Base-by-base conservation (phyloP, 2,329 filamentous ascomycete genomes). In the Neocucurbitaria cava region DNA sequence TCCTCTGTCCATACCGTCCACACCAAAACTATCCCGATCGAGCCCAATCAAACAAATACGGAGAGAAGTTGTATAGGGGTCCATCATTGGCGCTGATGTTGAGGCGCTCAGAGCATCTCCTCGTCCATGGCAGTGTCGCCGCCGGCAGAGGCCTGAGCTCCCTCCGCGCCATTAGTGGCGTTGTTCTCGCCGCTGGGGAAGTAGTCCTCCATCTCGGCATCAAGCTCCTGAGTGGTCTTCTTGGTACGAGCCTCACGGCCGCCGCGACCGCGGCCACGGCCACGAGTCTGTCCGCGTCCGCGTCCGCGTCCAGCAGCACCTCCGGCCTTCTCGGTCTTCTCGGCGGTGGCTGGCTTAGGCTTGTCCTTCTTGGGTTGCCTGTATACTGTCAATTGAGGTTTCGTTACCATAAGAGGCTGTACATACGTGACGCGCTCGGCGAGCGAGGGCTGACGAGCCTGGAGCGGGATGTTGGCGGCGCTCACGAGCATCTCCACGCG, bases 181-280 rank as follows among this genome's bases (percentile, higher is more conserved):
- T 80, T 79, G 47, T 73, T 79, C 33, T 76, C 73, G 44, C 72
- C 79, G 26, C 75, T 74, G 48, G 83, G 87, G 74, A 96, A 98
- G 81, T 99, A 99, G 77, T 98, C 95, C 18, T 87, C 88, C 95
- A 99, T 99, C 77, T 99, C 95, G 4, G 91, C 92, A 76, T 99
- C 95, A 23, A 99, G 87, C 80, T 99, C 93, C 75, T 96, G 94
- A 1, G 89, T 87, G 0, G 92, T 96, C 90, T 98, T 99, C 81
- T 83, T 79, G 82, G 77, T 81, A 59, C 81, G 84, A 77, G 83
- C 83, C 66, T 79, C 77, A 60, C 79, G 80, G 40, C 78, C 81
- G 33, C 65, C 69, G 45, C 71, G 71, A 15, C 66, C 72, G 59
- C 79, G 81, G 82, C 78, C 81, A 61, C 81, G 81, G 43, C 78